Base-by-base conservation (phyloP, 1,284 basidiomycete genomes). In the Fomitopsis palustris region DNA sequence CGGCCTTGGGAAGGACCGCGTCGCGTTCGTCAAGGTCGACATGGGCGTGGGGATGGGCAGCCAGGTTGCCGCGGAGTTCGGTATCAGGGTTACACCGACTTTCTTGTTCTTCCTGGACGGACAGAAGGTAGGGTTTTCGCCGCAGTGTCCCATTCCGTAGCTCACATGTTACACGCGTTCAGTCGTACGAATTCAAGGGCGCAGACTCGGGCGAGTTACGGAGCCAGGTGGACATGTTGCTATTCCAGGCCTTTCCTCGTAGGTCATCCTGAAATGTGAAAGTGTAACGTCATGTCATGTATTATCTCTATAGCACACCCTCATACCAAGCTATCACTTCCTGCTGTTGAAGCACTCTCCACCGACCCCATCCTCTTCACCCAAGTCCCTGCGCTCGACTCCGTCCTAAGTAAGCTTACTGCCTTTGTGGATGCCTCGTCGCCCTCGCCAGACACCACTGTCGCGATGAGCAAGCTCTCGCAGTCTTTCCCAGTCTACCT, bases 21-120 rank as follows among this genome's bases (percentile, higher is more conserved):
- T 86, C 17, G 90, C 84, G 2, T 95, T 95, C 67, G 83, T 88
- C 7, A 92, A 92, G 74, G 82, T 95, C 39, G 93, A 95, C 75
- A 74, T 93, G 63, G 83, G 81, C 7, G 81, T 88, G 5, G 90
- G 88, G 1, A 73, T 85, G 71, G 87, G 86, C 0, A 69, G 76
- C 8, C 74, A 76, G 52, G 74, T 94, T 27, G 91, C 89, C 0
- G 68, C 75, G 0, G 78, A 88, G 67, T 90, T 84, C 75, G 77
- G 82, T 3, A 84, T 96, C 1, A 72, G 81, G n/a, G 92, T 81
- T 0, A 95, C 92, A 0, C 93, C 94, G 3, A 95, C 93, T 4
- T 95, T 95, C 71, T 77, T 90, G 55, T 93, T 92, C 75, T 95
- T 93, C 77, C 71, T 87, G 64, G 80, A 91, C 61, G 90, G 89